A percentile compares a stretch with the other conserved stretches of the same genome.
These are phyloP conservation scores for Luzula sylvatica DNA, from an alignment of 176 grass and related monocot genomes.

Conservation along the genomic window DNA sequence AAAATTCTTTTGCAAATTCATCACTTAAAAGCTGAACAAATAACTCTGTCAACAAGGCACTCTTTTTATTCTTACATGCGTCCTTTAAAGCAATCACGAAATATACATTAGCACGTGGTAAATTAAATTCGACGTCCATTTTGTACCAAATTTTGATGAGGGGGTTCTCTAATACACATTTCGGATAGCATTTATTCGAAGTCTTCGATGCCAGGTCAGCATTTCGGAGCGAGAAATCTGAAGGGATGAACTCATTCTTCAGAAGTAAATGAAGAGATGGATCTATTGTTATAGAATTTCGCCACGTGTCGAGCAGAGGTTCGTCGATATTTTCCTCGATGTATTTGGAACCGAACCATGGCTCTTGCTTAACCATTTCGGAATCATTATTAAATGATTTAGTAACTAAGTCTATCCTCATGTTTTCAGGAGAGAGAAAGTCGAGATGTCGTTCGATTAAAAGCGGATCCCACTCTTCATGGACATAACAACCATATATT, in stretches of 20 bases:
- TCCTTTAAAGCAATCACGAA: conserved; percentile 75
- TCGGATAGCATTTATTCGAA: conserved; percentile 30
- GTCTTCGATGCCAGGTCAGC: conserved; percentile 20
- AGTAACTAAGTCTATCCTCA: conserved; percentile 75
- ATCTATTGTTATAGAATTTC: conserved; percentile 48
- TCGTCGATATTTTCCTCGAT: conserved; percentile 71
- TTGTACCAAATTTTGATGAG: conserved; percentile 92
- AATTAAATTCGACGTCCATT: conserved; percentile 75
- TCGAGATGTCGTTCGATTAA: conserved; percentile 60
- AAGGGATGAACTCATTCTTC: conserved; percentile 84
- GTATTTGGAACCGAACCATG: conserved; percentile 90
- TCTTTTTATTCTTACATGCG: conserved; percentile 48
- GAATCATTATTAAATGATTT: conserved; percentile 92
- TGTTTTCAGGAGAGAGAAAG: conserved; percentile 83
- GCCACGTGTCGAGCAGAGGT: conserved; percentile 60
- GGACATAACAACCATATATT: conserved; percentile 76
- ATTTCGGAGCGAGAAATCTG: conserved; percentile 62
- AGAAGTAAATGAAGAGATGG: conserved; percentile 62
- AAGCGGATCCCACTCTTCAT: conserved; percentile 69
- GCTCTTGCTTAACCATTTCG: conserved; percentile 22
- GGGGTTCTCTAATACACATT: conserved; percentile 58
- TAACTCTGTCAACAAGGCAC: conserved; percentile 69
- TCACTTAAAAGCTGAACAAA: conserved; percentile 84
- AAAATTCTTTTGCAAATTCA: conserved; percentile 75
- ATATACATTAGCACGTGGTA: conserved; percentile 81